phyloP scores from a whole-genome alignment of 495 filamentous ascomycete species.

The Penicillium malachiteum region DNA sequence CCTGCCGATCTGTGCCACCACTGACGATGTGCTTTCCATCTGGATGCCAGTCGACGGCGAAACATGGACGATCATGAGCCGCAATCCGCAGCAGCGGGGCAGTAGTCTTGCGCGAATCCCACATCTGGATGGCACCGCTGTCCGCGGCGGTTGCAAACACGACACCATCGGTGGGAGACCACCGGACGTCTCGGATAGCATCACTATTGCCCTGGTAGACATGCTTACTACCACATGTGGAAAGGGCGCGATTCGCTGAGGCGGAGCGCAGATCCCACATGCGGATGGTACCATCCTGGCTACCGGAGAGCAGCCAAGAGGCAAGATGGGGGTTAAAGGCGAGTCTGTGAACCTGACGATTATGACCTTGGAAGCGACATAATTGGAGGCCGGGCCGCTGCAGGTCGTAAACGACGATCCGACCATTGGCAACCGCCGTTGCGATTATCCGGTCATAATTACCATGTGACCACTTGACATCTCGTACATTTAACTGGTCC shows the following conservation, averaged over 20 bases:
- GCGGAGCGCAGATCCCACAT: slow-evolving; percentile 70
- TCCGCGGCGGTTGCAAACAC: slow-evolving; percentile 91
- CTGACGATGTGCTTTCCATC: slow-evolving; percentile 89
- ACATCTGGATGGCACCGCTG: slow-evolving; percentile 71
- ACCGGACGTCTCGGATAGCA: slow-evolving; percentile 81
- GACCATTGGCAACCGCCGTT: slow-evolving; percentile 82
- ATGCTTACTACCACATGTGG: slow-evolving; percentile 54
- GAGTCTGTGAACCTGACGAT: slow-evolving; percentile 85
- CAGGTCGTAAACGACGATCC: slow-evolving; percentile 84
- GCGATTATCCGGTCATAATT: slow-evolving; percentile 66
- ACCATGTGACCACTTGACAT: slow-evolving; percentile 82
- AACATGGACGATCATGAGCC: slow-evolving; percentile 79
- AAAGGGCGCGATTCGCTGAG: slow-evolving; percentile 45
- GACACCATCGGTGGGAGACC: slow-evolving; percentile 81
- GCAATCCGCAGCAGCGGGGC: slow-evolving; percentile 69
- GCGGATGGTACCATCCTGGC: slow-evolving; percentile 87
- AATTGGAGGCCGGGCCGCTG: slow-evolving; percentile 70
- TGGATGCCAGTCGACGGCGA: slow-evolving; percentile 90
- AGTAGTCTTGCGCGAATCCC: slow-evolving; percentile 63
- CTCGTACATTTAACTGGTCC: slow-evolving; percentile 76
- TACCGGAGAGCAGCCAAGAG: slow-evolving; percentile 78
- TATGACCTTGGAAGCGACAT: slow-evolving; percentile 79
- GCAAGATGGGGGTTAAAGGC: slow-evolving; percentile 84
- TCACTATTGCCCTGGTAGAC: slow-evolving; percentile 67
- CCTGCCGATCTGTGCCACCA: slow-evolving; percentile 76